These are phyloP conservation scores for Candida quercuum DNA, from an alignment of 805 yeast genomes.

Conservation along the genomic window DNA sequence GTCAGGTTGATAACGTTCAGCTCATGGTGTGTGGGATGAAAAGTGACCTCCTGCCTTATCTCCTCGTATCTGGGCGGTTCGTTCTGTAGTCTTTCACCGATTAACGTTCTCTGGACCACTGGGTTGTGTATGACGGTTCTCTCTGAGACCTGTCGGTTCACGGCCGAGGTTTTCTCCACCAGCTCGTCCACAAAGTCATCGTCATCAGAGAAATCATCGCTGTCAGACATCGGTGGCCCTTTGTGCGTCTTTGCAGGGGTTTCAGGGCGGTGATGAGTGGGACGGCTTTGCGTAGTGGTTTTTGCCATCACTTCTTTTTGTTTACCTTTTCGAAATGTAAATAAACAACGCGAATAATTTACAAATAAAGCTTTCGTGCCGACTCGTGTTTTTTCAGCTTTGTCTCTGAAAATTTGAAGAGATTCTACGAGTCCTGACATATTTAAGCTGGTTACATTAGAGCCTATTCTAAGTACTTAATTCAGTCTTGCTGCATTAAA, in stretches of 20 bases:
- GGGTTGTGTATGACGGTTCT: conserved; percentile 23
- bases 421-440: too few relatives aligned
- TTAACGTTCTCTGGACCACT: conserved; percentile 31
- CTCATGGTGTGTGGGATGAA: conserved; percentile 46
- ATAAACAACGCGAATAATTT: not conserved
- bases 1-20: conserved; percentile 33
- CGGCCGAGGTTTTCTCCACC: conserved; percentile 23
- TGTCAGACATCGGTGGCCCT: conserved; percentile 11
- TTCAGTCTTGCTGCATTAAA: conserved; percentile 32
- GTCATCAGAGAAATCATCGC: conserved; percentile 27
- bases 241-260: too few relatives aligned
- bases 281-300: not conserved
- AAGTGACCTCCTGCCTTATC: conserved; percentile 27
- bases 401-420: too few relatives aligned
- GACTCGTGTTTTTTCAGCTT: too few relatives aligned
- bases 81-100: conserved; percentile 23
- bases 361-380: too few relatives aligned
- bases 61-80: conserved; percentile 30
- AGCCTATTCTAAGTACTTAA: too few relatives aligned
- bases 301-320: conserved; percentile 2
- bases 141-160: conserved; percentile 28
- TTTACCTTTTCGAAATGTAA: not conserved
- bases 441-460: too few relatives aligned
- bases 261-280: not conserved
- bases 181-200: conserved; percentile 19